phyloP scores from a whole-genome alignment of 192 early-diverging fungal genomes.

The Powellomyces hirtus region DNA sequence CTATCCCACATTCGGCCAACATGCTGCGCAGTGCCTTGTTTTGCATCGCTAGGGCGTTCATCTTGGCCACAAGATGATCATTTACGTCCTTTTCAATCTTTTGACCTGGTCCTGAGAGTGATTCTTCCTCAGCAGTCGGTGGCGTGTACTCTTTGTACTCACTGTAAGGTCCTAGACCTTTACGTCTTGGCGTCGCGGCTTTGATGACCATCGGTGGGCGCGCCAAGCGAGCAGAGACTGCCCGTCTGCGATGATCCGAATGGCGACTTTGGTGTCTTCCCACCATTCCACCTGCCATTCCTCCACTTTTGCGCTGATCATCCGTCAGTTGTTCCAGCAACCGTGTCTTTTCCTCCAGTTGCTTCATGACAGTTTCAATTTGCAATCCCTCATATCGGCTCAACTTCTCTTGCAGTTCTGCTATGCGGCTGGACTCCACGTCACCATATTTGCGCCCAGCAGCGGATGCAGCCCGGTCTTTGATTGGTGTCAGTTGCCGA shows the following conservation, averaged over 20 bases:
- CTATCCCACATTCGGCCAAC: slow-evolving; percentile 30
- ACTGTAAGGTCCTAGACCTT: slow-evolving; percentile 22
- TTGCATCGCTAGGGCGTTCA: slow-evolving; percentile 27
- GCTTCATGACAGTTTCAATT: slow-evolving; percentile 44
- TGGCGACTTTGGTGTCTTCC: neutral
- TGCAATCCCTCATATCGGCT: slow-evolving; percentile 46
- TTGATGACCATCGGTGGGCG: slow-evolving; percentile 16
- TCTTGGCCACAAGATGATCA: slow-evolving; percentile 15
- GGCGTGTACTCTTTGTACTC: neutral
- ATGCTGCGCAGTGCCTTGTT: slow-evolving; percentile 31
- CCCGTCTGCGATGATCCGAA: neutral
- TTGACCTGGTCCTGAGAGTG: neutral
- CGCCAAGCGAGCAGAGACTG: slow-evolving; percentile 15
- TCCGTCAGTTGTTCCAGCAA: slow-evolving; percentile 43
- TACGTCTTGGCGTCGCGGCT: slow-evolving; percentile 3
- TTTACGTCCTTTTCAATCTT: slow-evolving; percentile 24
- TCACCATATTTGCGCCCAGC: slow-evolving; percentile 10
- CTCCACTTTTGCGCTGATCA: slow-evolving; percentile 26
- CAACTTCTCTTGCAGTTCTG: slow-evolving; percentile 39
- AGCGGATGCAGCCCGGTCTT: slow-evolving; percentile 31
- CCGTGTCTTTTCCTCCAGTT: slow-evolving; percentile 47
- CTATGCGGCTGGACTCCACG: slow-evolving; percentile 13
- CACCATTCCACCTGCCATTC: slow-evolving; percentile 12
- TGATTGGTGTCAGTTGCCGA: slow-evolving; percentile 31
- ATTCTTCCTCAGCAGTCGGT: slow-evolving; percentile 14